Evolutionary conservation across 345 rosid genomes (phyloP).

Genomic region (Eucalyptus rudis): DNA sequence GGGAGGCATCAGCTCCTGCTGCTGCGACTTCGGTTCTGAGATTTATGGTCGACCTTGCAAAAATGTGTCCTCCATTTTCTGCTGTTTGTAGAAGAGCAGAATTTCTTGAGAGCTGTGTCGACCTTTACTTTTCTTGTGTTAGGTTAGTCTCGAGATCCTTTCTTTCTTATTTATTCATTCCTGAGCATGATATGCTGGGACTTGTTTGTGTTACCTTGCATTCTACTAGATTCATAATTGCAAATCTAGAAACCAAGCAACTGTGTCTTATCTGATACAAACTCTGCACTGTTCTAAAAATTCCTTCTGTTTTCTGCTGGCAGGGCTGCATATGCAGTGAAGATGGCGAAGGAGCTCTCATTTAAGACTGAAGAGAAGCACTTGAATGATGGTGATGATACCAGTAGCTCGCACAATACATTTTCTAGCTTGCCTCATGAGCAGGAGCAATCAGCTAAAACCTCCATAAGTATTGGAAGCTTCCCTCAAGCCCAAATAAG

Average conservation of each 20-base stretch:
- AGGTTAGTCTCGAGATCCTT: conserved; percentile 48
- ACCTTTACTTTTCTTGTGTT: conserved; percentile 90
- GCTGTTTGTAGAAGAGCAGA: conserved; percentile 89
- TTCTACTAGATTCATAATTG: not conserved
- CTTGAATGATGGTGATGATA: conserved; percentile 68
- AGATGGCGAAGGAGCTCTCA: conserved; percentile 72
- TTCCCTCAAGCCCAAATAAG: conserved; percentile 80
- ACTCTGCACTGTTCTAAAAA: not conserved
- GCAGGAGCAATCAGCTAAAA: conserved; percentile 65
- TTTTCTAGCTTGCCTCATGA: conserved; percentile 82
- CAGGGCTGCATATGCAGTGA: conserved; percentile 91
- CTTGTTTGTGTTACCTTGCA: not conserved
- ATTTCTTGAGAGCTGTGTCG: conserved; percentile 84
- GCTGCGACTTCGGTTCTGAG: conserved; percentile 93
- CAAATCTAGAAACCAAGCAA: not conserved
- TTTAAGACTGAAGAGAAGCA: conserved; percentile 68
- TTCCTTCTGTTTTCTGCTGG: not conserved
- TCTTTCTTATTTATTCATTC: not conserved
- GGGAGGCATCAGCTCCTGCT: conserved; percentile 99
- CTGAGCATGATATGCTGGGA: not conserved
- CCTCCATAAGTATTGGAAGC: conserved; percentile 87
- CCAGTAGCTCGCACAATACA: conserved; percentile 64
- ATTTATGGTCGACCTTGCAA: conserved; percentile 99
- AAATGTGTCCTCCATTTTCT: conserved; percentile 93
- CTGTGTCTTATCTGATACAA: not conserved